These are phyloP conservation scores for Plasmodium gallinaceum DNA, from an alignment of 169 alveolate species.

Conservation along the genomic window DNA sequence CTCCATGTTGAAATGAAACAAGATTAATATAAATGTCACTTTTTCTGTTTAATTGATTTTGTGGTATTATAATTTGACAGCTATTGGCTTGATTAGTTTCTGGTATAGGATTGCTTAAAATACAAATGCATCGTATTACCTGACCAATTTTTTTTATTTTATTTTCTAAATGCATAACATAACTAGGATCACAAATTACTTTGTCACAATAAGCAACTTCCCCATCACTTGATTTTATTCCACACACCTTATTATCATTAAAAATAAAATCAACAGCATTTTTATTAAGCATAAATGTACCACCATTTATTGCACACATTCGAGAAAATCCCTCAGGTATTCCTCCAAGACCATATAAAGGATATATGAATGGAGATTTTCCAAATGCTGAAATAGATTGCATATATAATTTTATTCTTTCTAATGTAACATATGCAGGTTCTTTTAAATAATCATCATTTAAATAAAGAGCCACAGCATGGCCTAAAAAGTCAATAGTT, in stretches of 20 bases:
- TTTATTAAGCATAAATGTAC: conserved; percentile 97
- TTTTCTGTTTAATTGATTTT: conserved; percentile 94
- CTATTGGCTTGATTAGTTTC: conserved; percentile 95
- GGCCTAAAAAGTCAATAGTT: conserved; percentile 98
- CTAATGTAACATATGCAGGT: conserved; percentile 94
- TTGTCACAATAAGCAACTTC: conserved; percentile 93
- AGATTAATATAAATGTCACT: conserved; percentile 95
- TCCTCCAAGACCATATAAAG: conserved; percentile 98
- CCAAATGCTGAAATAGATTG: conserved; percentile 96
- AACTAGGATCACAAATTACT: conserved; percentile 97
- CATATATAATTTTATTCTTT: conserved; percentile 94
- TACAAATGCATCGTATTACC: conserved; percentile 94
- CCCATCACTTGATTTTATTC: conserved; percentile 92
- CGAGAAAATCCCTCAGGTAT: conserved; percentile 98
- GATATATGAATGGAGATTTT: conserved; percentile 98
- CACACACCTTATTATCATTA: conserved; percentile 94
- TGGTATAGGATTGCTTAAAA: conserved; percentile 96
- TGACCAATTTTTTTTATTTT: conserved; percentile 84
- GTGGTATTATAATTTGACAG: conserved; percentile 96
- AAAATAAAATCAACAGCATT: conserved; percentile 92
- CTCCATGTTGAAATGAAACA: conserved; percentile 95
- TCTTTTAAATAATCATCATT: conserved; percentile 92
- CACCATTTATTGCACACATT: conserved; percentile 97
- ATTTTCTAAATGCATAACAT: conserved; percentile 84
- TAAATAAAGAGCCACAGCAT: conserved; percentile 97